These are phyloP conservation scores for Leishmania amazonensis DNA, from an alignment of 208 protist species.

Conservation along the genomic window DNA sequence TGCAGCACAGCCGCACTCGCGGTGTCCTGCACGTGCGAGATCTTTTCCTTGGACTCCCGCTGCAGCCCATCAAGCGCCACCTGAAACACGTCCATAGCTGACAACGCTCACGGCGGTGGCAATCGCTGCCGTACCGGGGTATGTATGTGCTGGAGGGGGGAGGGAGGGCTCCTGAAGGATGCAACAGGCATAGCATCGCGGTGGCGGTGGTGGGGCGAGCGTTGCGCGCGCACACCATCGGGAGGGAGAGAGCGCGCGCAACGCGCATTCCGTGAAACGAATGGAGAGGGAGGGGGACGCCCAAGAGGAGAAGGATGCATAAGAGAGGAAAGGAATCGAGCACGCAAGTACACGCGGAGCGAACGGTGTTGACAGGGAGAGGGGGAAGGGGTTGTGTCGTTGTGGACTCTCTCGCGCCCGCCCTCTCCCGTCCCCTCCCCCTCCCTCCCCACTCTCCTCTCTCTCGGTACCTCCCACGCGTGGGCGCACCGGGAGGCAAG, in stretches of 20 bases:
- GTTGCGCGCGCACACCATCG: neutral
- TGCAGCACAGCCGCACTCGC: slow-evolving; percentile 33
- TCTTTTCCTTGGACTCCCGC: slow-evolving; percentile 77
- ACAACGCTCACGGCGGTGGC: neutral
- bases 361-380: neutral
- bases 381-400: neutral
- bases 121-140: neutral
- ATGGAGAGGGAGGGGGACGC: neutral
- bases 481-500: neutral
- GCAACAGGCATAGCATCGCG: neutral
- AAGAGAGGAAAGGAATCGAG: neutral
- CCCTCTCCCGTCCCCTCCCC: neutral
- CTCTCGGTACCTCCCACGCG: neutral
- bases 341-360: neutral
- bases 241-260: neutral
- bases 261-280: neutral
- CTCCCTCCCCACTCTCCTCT: neutral
- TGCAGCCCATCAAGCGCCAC: slow-evolving; percentile 44
- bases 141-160: neutral
- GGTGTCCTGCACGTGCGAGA: slow-evolving; percentile 35
- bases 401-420: neutral
- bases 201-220: neutral
- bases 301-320: neutral
- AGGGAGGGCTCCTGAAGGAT: neutral
- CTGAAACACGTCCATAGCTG: slow-evolving; percentile 63